phyloP scores from a whole-genome alignment of 495 filamentous ascomycete species.

The Gamarada debralockiae region DNA sequence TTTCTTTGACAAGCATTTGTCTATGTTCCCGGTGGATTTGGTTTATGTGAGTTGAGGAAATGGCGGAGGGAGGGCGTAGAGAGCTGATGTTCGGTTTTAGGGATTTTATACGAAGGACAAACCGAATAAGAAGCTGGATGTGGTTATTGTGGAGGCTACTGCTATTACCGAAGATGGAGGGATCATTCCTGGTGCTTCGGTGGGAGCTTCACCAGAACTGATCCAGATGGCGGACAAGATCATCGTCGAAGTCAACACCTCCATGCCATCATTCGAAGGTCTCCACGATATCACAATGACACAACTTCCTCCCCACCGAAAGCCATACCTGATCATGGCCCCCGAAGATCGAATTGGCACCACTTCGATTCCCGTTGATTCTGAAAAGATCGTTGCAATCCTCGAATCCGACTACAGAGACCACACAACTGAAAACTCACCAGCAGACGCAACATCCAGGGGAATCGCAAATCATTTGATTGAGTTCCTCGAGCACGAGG shows the following conservation, averaged over 20 bases:
- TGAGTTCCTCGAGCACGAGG: slow-evolving; percentile 81
- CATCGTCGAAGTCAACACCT: slow-evolving; percentile 91
- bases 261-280: slow-evolving; percentile 79
- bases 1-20: slow-evolving; percentile 91
- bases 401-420: slow-evolving; percentile 84
- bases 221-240: slow-evolving; percentile 90
- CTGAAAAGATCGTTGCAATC: slow-evolving; percentile 82
- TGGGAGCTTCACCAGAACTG: slow-evolving; percentile 82
- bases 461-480: slow-evolving; percentile 79
- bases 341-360: slow-evolving; percentile 79
- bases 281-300: slow-evolving; percentile 90
- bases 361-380: slow-evolving; percentile 80
- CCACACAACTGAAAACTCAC: slow-evolving; percentile 71
- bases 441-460: slow-evolving; percentile 67
- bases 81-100: slow-evolving; percentile 7
- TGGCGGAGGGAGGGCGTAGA: neutral
- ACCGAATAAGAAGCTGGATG: slow-evolving; percentile 69
- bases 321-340: slow-evolving; percentile 83
- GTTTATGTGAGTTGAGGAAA: slow-evolving; percentile 57
- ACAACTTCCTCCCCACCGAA: slow-evolving; percentile 72
- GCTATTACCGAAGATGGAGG: slow-evolving; percentile 92
- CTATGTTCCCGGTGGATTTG: slow-evolving; percentile 88
- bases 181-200: slow-evolving; percentile 83
- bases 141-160: slow-evolving; percentile 81
- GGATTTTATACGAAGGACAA: slow-evolving; percentile 78